Conservation (phyloP, 2,329 filamentous ascomycete species). For the Talaromyces piceae region DNA sequence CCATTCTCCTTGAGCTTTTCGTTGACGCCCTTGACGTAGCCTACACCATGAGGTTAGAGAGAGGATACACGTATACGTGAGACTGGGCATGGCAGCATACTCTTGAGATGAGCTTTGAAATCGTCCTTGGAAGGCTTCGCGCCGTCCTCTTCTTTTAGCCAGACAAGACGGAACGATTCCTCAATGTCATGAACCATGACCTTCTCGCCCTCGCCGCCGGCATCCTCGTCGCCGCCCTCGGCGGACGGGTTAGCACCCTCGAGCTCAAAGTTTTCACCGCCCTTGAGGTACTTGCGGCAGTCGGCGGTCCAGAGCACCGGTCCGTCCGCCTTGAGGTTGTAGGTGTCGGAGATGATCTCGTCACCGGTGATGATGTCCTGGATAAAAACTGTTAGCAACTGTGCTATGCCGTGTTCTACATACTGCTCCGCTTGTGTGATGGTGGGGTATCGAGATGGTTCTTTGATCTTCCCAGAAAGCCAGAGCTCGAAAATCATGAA, state of each 20-base stretch:
- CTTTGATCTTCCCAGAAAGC: neutral
- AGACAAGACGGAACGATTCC: constrained; percentile 81
- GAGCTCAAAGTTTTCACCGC: constrained; percentile 53
- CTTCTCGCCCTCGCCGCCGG: constrained; percentile 54
- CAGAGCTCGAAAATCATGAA: neutral
- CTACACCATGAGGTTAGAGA: constrained; percentile 36
- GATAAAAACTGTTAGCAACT: constrained; percentile 3
- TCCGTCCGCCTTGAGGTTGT: constrained; percentile 72
- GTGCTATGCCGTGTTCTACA: neutral
- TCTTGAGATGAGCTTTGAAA: constrained; percentile 78
- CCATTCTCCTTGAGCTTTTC: constrained; percentile 56
- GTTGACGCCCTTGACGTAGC: constrained; percentile 90
- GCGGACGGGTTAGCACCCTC: constrained; percentile 91
- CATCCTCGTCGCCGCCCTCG: constrained; percentile 67
- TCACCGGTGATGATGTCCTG: constrained; percentile 85
- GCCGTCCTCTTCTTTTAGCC: constrained; percentile 39
- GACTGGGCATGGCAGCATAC: constrained; percentile 49
- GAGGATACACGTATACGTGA: neutral
- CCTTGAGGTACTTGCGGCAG: constrained; percentile 80
- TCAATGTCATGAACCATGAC: constrained; percentile 82
- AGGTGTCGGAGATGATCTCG: constrained; percentile 96
- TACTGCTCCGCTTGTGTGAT: neutral
- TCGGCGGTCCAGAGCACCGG: constrained; percentile 81
- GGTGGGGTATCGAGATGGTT: too few relatives aligned
- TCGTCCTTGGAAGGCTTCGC: constrained; percentile 64